Evolutionary conservation across 2,329 filamentous ascomycete genomes (phyloP).

Genomic region (Trichoderma sp.): DNA sequence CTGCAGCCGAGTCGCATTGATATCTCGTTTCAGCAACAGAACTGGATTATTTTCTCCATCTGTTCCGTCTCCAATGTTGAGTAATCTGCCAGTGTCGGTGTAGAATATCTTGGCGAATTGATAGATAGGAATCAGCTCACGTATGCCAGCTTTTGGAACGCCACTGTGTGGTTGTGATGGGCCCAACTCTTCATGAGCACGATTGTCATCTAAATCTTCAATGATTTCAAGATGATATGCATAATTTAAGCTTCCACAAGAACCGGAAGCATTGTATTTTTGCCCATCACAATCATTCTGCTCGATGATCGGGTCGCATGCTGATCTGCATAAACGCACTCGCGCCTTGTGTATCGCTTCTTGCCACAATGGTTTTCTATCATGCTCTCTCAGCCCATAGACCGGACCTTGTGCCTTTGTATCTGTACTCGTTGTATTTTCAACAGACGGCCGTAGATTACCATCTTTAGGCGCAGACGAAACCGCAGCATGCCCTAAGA

Average conservation of each 20-base stretch:
- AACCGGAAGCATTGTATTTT: background rate
- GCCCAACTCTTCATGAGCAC: conserved; percentile 47
- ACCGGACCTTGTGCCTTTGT: background rate
- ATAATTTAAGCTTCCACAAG: conserved; percentile 44
- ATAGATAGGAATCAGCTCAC: conserved; percentile 52
- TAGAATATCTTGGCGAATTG: conserved; percentile 89
- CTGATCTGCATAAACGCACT: conserved; percentile 71
- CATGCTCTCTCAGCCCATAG: conserved; percentile 38
- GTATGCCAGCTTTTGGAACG: conserved; percentile 45
- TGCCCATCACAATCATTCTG: background rate
- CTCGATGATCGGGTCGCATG: conserved; percentile 37
- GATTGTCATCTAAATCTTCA: conserved; percentile 69
- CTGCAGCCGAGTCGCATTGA: conserved; percentile 45
- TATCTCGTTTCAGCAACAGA: conserved; percentile 35
- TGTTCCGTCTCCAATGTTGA: conserved; percentile 65
- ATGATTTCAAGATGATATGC: conserved; percentile 78
- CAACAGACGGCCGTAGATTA: background rate
- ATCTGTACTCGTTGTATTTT: background rate
- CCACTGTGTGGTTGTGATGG: conserved; percentile 39
- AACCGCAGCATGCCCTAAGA: conserved; percentile 67
- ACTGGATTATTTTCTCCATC: conserved; percentile 48
- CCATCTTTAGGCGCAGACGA: background rate
- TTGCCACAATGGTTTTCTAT: conserved; percentile 78
- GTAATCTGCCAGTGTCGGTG: conserved; percentile 81
- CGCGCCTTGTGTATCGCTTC: conserved; percentile 93